Base-by-base conservation (phyloP, 306 rosid genomes). In the Fragaria vesca region DNA sequence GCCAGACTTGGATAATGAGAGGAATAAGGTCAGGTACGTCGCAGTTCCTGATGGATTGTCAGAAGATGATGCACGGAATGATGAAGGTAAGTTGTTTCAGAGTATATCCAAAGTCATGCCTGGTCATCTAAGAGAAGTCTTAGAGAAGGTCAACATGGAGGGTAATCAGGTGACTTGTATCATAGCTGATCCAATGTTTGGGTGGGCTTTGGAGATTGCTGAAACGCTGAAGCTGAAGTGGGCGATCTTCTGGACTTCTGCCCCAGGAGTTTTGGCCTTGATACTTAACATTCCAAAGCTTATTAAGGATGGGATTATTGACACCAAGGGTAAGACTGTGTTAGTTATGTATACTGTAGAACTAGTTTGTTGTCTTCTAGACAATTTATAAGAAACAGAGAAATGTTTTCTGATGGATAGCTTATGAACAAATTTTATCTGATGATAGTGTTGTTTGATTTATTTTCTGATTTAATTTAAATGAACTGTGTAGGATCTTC, bases 181-280 rank as follows among this genome's bases (percentile, higher is more conserved):
- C 60, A 69, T 69, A 60, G 72, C 80, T 38, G 84, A 81, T 75
- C 36, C 72, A 69, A 1, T 46, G 20, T 70, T 61, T 40, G 68
- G 72, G 15, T 75, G 80, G 76, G 80, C 77, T 10, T n/a, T 75
- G 21, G 84, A 69, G 66, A 42, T 75, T 47, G 73, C 76, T 40
- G 76, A 81, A 66, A 48, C 42, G 11, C 24, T 36, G 84, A 62
- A 66, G 73, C 54, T 75, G 69, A 75, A 69, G 57, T 69, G 15
- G 8, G 84, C 50, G 1, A 17, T 76, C 38, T 40, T 81, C 73
- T 75, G 80, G 80, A 71, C 80, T 58, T 21, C 76, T 75, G 21
- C 76, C 21, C 75, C 66, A 9, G 73, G 71, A 57, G 70, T 43
- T 50, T 80, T 74, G 36, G 66, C 30, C 63, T 73, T 80, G 71